These are phyloP conservation scores for Candida argentea DNA, from an alignment of 805 yeast species.

Conservation along the genomic window DNA sequence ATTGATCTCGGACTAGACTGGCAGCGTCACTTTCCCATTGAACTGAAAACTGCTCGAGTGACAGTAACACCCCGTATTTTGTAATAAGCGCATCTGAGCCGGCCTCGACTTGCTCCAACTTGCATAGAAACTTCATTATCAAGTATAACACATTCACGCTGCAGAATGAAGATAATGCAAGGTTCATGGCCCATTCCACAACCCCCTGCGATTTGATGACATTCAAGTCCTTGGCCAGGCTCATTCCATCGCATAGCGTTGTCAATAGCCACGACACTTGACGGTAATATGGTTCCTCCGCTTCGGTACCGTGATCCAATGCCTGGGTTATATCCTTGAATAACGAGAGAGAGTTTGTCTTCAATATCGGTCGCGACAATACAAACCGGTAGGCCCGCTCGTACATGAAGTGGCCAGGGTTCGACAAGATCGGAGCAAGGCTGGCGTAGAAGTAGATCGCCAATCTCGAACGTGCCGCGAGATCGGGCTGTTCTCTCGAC, in stretches of 20 bases:
- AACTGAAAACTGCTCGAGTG: constrained; percentile 10
- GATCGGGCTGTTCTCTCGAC: constrained; percentile 6
- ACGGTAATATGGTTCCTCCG: constrained; percentile 41
- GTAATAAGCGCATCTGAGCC: constrained; percentile 53
- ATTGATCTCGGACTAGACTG: constrained; percentile 17
- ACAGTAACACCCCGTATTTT: constrained; percentile 36
- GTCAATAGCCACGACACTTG: constrained; percentile 61
- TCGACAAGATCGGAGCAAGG: constrained; percentile 44
- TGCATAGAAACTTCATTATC: constrained; percentile 33
- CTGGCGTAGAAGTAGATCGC: constrained; percentile 48
- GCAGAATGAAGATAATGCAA: constrained; percentile 42
- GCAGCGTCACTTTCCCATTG: constrained; percentile 3
- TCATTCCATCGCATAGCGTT: constrained; percentile 37
- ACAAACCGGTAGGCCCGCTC: constrained; percentile 64
- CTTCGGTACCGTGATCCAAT: constrained; percentile 20
- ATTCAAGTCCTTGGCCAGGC: constrained; percentile 39
- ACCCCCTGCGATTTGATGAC: constrained; percentile 43
- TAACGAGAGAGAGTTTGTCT: constrained; percentile 35
- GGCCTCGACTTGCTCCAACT: constrained; percentile 41
- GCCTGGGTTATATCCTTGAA: constrained; percentile 26
- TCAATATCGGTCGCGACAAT: constrained; percentile 41
- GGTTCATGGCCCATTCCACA: constrained; percentile 57
- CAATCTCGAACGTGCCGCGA: constrained; percentile 38
- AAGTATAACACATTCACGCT: constrained; percentile 27
- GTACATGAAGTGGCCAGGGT: constrained; percentile 67